These are phyloP conservation scores for Paraphaeosphaeria minitans DNA, from an alignment of 2,329 filamentous ascomycete species.

Conservation along the genomic window DNA sequence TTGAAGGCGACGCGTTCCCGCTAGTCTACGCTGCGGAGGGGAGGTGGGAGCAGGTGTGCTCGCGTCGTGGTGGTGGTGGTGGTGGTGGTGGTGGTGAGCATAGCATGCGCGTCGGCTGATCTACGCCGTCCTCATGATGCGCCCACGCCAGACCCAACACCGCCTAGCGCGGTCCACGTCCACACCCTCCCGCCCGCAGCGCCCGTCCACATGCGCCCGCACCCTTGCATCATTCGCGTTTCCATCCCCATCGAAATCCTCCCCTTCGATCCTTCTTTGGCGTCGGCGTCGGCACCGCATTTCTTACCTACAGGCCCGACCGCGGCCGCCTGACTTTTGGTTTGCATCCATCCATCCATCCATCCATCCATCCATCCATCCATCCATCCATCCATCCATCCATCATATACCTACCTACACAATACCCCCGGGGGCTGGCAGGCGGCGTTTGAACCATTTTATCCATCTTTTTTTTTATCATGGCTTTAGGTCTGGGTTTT, in stretches of 20 bases:
- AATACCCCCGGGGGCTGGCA: too few species aligned
- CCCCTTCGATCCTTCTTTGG: conserved; percentile 20
- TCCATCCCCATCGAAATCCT: conserved; percentile 14
- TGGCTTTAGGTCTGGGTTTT: too few species aligned
- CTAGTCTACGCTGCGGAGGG: conserved; percentile 16
- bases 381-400: too few species aligned
- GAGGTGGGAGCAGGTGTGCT: conserved; percentile 13
- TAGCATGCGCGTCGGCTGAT: conserved; percentile 40
- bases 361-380: too few species aligned
- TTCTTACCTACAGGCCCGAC: too few species aligned
- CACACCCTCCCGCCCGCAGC: conserved; percentile 33
- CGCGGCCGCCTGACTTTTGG: conserved; percentile 22
- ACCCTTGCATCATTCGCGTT: conserved; percentile 14
- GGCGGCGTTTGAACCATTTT: too few species aligned
- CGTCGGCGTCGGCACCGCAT: conserved; percentile 24
- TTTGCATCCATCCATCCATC: conserved; percentile 18
- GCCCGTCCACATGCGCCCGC: conserved; percentile 18
- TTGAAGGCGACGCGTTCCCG: conserved; percentile 11
- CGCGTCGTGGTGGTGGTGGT: conserved; percentile 22
- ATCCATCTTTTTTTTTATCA: too few species aligned
- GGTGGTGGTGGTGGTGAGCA: conserved; percentile 31
- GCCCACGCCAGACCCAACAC: conserved; percentile 26
- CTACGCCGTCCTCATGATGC: conserved; percentile 39
- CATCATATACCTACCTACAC: too few species aligned
- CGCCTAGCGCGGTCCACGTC: conserved; percentile 25